Conservation (phyloP, 108 stramenopile species). For the Nitzschia sp. region DNA sequence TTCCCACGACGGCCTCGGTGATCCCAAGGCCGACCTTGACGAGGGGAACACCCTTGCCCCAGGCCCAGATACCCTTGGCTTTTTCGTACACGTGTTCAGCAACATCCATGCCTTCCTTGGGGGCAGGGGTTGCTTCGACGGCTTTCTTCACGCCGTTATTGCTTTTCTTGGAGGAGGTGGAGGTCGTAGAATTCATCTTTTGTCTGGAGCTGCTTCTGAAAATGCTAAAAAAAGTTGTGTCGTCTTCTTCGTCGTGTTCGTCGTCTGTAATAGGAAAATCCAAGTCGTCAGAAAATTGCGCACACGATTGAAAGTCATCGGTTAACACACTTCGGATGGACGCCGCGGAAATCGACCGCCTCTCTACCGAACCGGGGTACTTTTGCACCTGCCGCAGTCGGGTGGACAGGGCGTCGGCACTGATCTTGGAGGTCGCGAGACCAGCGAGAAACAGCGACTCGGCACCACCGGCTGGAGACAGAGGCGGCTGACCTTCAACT, state of each 20-base stretch:
- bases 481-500: background rate
- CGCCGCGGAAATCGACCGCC: background rate
- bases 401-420: constrained; percentile 7
- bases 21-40: constrained; percentile 54
- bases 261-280: background rate
- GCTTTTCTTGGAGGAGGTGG: background rate
- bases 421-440: constrained; percentile 10
- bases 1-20: constrained; percentile 67
- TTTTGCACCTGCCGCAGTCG: background rate
- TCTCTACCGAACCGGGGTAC: background rate
- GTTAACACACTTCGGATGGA: background rate
- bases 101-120: constrained; percentile 42
- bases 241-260: background rate
- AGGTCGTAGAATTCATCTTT: background rate
- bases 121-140: background rate
- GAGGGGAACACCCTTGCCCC: constrained; percentile 71
- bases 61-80: constrained; percentile 69
- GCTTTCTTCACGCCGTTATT: background rate
- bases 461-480: constrained; percentile 26
- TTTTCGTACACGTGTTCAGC: constrained; percentile 55
- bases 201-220: background rate
- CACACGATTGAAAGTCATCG: constrained; percentile 30
- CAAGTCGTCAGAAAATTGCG: constrained; percentile 17
- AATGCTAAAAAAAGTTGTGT: background rate
- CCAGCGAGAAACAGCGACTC: constrained; percentile 33